Base-by-base conservation (phyloP, 2,329 filamentous ascomycete genomes). In the Uncinocarpus reesii region DNA sequence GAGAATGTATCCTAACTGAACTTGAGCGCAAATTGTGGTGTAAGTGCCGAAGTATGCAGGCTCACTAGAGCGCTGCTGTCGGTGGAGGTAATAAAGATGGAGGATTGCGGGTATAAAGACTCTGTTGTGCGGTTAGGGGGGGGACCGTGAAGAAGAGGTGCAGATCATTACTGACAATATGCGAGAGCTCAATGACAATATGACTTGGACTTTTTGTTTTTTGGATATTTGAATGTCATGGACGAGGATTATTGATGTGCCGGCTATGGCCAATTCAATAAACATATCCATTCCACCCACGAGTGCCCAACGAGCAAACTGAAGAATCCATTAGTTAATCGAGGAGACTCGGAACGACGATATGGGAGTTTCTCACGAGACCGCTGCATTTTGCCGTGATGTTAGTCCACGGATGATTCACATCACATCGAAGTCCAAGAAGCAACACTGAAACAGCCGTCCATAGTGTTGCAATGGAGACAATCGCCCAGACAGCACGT, bases 111-210 rank as follows among this genome's bases (percentile, higher is more conserved):
- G 58, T n/a, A 64, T 58, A 13, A 71, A 62, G n/a, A 72, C 59
- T 1, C 67, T 71, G 37, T n/a, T 15, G 21, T 7, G 35, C 1
- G n/a, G 35, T 32, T 34, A 40, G 32, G 26, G 7, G n/a, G n/a
- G n/a, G n/a, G 4, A 13, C 2, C 15, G 21, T 8, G 5, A 26
- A 7, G 5, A 2, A 3, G 6, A 7, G 10, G 18, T 7, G 13
- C 16, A 3, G 4, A 15, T 2, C 5, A 13, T 7, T 36, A 55
- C 64, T 53, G 54, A 70, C 67, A 64, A 57, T 5, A 70, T 53
- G 7, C 70, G 67, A n/a, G 68, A 62, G 4, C 60, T 65, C 41
- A 73, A 70, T 1, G 68, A 67, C 1, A 62, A 36, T 2, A 70
- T 53, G 2, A 72, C 67, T 7, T 65, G 56, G 0, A 60, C 28